phyloP scores from a whole-genome alignment of 331 rosid species.

The Phaseolus coccineus region DNA sequence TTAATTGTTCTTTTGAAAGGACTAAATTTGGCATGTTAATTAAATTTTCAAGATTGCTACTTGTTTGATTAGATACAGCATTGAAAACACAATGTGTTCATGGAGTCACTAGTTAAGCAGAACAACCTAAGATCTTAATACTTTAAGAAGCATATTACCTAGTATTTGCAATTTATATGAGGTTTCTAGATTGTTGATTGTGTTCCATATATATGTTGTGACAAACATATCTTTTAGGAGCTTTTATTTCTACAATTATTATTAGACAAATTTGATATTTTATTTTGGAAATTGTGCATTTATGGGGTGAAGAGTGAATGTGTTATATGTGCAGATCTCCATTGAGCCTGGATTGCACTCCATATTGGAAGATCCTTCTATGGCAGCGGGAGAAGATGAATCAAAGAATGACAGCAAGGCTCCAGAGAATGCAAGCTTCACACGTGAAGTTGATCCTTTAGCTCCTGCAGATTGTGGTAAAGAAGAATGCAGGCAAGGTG shows the following conservation, averaged over 20 bases:
- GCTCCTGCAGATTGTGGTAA: conserved; percentile 39
- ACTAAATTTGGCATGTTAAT: conserved; percentile 25
- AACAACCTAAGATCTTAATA: neutral
- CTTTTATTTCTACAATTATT: neutral
- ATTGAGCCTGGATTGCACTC: conserved; percentile 43
- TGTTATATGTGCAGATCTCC: conserved; percentile 56
- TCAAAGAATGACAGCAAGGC: conserved; percentile 33
- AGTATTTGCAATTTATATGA: conserved; percentile 7
- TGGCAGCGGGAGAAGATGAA: conserved; percentile 44
- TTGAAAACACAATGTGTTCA: conserved; percentile 26
- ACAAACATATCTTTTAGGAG: neutral
- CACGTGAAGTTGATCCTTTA: conserved; percentile 41
- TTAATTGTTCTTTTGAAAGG: conserved; percentile 16
- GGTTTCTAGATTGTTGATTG: conserved; percentile 7
- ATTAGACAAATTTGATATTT: neutral
- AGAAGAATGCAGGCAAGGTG: conserved; percentile 47
- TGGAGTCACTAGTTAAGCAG: conserved; percentile 2
- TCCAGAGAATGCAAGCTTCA: conserved; percentile 42
- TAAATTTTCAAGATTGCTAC: neutral
- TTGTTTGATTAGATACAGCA: neutral
- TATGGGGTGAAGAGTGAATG: neutral
- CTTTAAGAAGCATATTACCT: conserved; percentile 14
- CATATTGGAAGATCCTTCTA: conserved; percentile 1
- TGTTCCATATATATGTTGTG: conserved; percentile 15
- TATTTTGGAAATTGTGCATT: neutral